A percentile compares a stretch with the other conserved stretches of the same genome.
phyloP scores from a whole-genome alignment of 371 early-diverging fungal species.

The Vairimorpha apis region DNA sequence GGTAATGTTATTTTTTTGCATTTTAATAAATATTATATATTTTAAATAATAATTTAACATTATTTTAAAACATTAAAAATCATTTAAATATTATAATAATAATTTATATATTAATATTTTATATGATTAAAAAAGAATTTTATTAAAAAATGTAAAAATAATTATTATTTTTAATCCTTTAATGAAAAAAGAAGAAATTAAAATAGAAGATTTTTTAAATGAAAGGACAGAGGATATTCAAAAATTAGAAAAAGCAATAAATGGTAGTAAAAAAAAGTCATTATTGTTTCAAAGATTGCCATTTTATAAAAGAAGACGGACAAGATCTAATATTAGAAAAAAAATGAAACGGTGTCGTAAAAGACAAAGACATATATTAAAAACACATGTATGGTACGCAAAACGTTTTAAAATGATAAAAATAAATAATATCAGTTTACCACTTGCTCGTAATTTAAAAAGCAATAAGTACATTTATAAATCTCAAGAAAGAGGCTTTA shows the following conservation, averaged over 20 bases:
- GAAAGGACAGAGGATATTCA: constrained; percentile 52
- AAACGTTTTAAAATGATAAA: constrained; percentile 59
- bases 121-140: too few relatives aligned
- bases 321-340: constrained; percentile 32
- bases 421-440: constrained; percentile 22
- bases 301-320: constrained; percentile 54
- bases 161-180: not conserved
- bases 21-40: too few relatives aligned
- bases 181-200: constrained; percentile 36
- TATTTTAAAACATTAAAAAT: too few relatives aligned
- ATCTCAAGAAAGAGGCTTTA: constrained; percentile 45
- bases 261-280: constrained; percentile 40
- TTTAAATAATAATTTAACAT: too few relatives aligned
- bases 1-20: too few relatives aligned
- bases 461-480: constrained; percentile 56
- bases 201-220: constrained; percentile 45
- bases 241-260: constrained; percentile 45
- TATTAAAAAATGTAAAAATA: too few relatives aligned
- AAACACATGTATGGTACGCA: constrained; percentile 57
- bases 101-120: too few relatives aligned
- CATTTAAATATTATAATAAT: too few relatives aligned
- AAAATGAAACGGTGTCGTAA: constrained; percentile 13
- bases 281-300: constrained; percentile 54
- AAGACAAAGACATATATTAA: constrained; percentile 39
- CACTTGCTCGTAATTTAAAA: constrained; percentile 41